Evolutionary conservation across 1,139 yeast species (phyloP), one percentile per base, ranked within the genome.

Genomic region (Suhomyces guaymorum): DNA sequence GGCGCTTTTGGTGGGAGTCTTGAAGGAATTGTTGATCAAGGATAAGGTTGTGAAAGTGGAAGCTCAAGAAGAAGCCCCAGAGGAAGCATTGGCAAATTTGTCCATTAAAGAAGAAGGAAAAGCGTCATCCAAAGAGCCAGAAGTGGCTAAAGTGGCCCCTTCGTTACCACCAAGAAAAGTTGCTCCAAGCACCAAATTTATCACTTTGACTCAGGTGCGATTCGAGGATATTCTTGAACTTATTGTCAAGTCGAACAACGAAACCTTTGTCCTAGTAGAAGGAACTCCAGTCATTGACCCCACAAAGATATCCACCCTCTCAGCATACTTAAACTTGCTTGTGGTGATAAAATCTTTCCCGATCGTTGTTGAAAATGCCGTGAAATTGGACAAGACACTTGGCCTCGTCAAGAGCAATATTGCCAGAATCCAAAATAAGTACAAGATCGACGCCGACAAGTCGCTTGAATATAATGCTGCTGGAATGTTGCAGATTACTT

Each of bases 21-120:
- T 87, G 48, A 88, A 84, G 54, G 85, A 80, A 44, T 65, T 87
- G 41, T 60, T 77, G 46, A 55, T 69, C 18, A 61, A 68, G 41
- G 48, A 47, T 9, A 60, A 30, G 15, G 7, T 13, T 11, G 20
- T 12, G 7, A 22, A 34, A 4, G 18, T n/a, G 5, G 18, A 15
- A 2, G 28, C 25, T 7, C 30, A 47, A 29, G 36, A 37, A 3
- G 31, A n/a, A n/a, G n/a, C n/a, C n/a, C n/a, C n/a, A n/a, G n/a
- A n/a, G n/a, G n/a, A n/a, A n/a, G n/a, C n/a, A n/a, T 23, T 35
- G 21, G 23, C 17, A 2, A 30, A 33, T 7, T 31, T 32, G 3
- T 25, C 37, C 7, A 19, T 30, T 16, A 8, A 14, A 10, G 23
- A 22, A 6, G n/a, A n/a, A n/a, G n/a, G n/a, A n/a, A n/a, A 15